A percentile compares a stretch with the other conserved stretches of the same genome.
Evolutionary conservation across 1,284 basidiomycete genomes (phyloP).

Genomic region (Vanrija humicola): DNA sequence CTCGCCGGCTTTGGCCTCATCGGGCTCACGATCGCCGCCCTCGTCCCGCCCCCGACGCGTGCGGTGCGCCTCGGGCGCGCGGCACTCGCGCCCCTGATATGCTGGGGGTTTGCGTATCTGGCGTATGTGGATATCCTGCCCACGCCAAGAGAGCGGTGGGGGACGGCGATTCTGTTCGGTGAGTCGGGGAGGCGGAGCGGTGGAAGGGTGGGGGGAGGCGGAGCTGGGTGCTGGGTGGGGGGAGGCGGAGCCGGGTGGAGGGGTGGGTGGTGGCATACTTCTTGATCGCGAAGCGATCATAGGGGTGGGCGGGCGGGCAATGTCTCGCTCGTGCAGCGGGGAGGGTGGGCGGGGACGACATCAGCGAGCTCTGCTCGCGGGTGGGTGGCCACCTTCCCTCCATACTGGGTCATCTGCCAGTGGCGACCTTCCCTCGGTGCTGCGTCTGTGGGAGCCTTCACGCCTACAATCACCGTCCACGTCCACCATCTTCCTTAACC

Average conservation of each 20-base stretch:
- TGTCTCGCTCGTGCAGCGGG: background rate
- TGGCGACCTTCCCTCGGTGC: no score
- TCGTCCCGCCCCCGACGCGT: conserved; percentile 23
- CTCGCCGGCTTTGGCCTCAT: conserved; percentile 5
- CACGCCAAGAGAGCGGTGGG: conserved; percentile 29
- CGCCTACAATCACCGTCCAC: no score
- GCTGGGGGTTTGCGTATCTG: conserved; percentile 15
- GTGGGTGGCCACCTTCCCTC: background rate
- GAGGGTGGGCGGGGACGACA: no score
- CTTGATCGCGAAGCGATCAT: no score
- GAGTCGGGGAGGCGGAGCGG: conserved; percentile 1
- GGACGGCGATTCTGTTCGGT: conserved; percentile 20
- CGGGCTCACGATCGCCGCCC: conserved; percentile 11
- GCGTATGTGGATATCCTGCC: conserved; percentile 11
- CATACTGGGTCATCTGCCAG: background rate
- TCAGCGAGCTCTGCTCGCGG: no score
- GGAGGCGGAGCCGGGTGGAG: background rate
- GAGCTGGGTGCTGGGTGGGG: no score
- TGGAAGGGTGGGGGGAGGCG: background rate
- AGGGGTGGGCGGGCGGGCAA: no score
- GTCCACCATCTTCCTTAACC: no score
- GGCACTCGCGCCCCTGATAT: conserved; percentile 19
- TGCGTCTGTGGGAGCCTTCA: no score
- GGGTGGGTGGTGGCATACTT: background rate
- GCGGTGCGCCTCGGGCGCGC: conserved; percentile 29